Evolutionary conservation across 208 protist genomes (phyloP).

Genomic region (Leishmania amazonensis): DNA sequence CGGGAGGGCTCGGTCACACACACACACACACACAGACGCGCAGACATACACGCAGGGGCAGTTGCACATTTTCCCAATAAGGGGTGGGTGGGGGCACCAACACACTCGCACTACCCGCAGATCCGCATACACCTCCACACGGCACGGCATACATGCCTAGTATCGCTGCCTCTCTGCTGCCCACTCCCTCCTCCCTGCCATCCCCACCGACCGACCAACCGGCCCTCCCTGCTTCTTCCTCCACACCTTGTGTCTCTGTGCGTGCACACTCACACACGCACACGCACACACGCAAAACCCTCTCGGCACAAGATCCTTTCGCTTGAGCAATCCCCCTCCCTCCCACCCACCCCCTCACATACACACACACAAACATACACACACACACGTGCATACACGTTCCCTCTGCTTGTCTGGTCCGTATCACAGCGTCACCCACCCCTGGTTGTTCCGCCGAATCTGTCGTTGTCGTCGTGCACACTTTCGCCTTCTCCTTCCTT

Average conservation of each 20-base stretch:
- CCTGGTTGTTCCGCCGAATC: not conserved
- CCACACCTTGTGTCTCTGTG: not conserved
- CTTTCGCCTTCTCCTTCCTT: not conserved
- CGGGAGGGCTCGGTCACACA: not conserved
- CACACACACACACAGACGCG: not conserved
- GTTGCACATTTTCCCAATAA: not conserved
- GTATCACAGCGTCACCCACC: not conserved
- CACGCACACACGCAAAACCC: no score
- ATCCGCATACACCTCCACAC: not conserved
- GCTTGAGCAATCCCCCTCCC: not conserved
- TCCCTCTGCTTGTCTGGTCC: not conserved
- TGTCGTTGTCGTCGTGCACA: not conserved
- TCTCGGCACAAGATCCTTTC: no score
- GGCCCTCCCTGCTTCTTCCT: not conserved
- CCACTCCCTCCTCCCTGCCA: not conserved
- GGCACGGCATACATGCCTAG: not conserved
- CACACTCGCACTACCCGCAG: not conserved
- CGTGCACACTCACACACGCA: no score
- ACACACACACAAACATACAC: not conserved
- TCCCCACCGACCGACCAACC: not conserved
- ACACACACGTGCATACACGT: not conserved
- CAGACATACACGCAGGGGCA: not conserved
- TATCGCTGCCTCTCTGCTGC: not conserved
- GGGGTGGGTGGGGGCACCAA: not conserved
- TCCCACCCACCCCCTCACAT: not conserved